Conservation (phyloP, 768 basidiomycete species). For the Heimioporus sp. region DNA sequence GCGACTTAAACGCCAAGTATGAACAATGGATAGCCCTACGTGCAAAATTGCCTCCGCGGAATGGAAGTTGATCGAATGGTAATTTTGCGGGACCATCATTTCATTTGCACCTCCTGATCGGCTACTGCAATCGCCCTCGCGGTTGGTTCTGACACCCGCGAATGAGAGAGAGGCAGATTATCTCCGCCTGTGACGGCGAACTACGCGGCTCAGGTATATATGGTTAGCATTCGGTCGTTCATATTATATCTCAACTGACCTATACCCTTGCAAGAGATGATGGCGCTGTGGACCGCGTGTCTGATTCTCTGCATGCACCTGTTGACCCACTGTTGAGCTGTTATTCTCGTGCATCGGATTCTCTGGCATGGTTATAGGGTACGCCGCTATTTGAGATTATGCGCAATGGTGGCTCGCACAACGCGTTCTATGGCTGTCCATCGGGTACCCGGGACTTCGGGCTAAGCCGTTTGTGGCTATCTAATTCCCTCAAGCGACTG, state of each 20-base stretch:
- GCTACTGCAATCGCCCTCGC: constrained; percentile 1
- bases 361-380: no score
- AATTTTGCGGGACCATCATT: constrained; percentile 13
- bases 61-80: constrained; percentile 21
- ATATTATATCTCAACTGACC: not conserved
- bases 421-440: no score
- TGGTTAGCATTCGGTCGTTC: constrained; percentile 11
- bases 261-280: not conserved
- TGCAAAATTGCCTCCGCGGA: constrained; percentile 7
- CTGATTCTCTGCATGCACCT: not conserved
- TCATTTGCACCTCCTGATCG: constrained; percentile 11
- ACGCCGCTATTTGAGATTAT: no score
- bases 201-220: not conserved
- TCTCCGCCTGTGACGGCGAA: constrained; percentile 18
- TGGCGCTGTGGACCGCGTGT: not conserved
- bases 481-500: constrained; percentile 6
- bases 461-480: constrained; percentile 18
- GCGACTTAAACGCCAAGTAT: not conserved
- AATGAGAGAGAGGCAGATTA: constrained; percentile 10
- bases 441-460: not conserved
- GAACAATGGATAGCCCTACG: not conserved
- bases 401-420: no score
- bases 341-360: no score
- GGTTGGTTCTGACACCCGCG: constrained; percentile 11
- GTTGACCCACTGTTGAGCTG: no score